phyloP scores from a whole-genome alignment of 768 basidiomycete genomes.

The Leccinellum rugosiceps region DNA sequence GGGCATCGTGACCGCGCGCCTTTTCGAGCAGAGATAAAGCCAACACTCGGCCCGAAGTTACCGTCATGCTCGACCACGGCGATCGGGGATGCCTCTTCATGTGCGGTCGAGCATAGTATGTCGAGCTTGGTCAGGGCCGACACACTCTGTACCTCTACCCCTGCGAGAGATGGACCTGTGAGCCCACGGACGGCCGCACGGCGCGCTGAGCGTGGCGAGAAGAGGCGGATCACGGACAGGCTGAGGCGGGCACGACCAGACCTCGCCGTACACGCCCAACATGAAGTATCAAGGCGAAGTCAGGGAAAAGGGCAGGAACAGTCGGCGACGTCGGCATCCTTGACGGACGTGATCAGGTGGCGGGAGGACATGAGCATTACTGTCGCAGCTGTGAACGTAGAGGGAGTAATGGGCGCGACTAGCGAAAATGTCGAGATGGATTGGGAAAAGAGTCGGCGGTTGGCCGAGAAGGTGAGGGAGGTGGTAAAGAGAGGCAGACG shows the following conservation, averaged over 20 bases:
- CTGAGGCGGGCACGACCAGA: slow-evolving; percentile 36
- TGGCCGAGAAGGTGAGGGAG: slow-evolving; percentile 23
- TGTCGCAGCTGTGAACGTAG: too few relatives aligned
- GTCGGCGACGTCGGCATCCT: background rate
- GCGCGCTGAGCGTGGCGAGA: slow-evolving; percentile 17
- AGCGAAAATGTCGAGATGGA: slow-evolving; percentile 10
- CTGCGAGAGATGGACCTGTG: background rate
- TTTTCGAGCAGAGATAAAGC: background rate
- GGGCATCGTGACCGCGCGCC: background rate
- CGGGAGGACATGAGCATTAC: too few relatives aligned
- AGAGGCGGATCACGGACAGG: slow-evolving; percentile 34
- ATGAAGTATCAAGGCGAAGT: too few relatives aligned
- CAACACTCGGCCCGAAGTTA: background rate
- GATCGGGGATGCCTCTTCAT: background rate
- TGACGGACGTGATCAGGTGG: too few relatives aligned
- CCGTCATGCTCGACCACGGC: slow-evolving; percentile 3
- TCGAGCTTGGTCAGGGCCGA: background rate
- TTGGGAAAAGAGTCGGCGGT: slow-evolving; percentile 25
- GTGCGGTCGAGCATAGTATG: background rate
- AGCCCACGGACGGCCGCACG: slow-evolving; percentile 19
- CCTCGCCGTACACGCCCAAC: too few relatives aligned
- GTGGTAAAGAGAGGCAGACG: slow-evolving; percentile 17
- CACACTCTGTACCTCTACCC: background rate
- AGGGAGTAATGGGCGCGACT: background rate
- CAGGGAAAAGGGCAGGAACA: too few relatives aligned